phyloP scores from a whole-genome alignment of 331 rosid species.

The Malus hybrid region DNA sequence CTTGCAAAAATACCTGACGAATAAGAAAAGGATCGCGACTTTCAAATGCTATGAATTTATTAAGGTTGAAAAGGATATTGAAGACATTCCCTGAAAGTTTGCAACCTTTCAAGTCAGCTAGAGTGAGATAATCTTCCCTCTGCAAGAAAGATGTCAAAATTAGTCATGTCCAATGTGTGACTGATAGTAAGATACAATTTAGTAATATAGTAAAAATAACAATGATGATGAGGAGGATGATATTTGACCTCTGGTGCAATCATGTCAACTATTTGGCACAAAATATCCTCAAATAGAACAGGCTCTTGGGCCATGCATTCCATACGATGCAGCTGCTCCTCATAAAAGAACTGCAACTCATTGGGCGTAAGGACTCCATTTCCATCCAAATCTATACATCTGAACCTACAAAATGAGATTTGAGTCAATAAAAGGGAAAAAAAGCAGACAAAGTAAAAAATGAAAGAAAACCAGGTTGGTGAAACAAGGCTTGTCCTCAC shows the following conservation, averaged over 20 bases:
- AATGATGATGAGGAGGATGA: neutral
- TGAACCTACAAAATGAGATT: constrained; percentile 57
- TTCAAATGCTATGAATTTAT: constrained; percentile 93
- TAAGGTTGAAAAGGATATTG: constrained; percentile 91
- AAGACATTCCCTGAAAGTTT: constrained; percentile 90
- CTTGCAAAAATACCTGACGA: constrained; percentile 62
- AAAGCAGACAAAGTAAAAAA: neutral
- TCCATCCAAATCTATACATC: constrained; percentile 94
- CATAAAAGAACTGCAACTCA: constrained; percentile 94
- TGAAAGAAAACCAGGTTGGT: neutral
- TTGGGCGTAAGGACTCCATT: constrained; percentile 84
- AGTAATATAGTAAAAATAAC: neutral
- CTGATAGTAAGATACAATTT: neutral
- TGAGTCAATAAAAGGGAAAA: constrained; percentile 6
- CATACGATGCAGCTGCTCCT: constrained; percentile 98
- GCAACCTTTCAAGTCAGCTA: constrained; percentile 80
- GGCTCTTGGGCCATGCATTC: constrained; percentile 99
- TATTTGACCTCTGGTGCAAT: constrained; percentile 62
- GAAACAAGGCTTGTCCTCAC: neutral
- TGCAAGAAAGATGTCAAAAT: constrained; percentile 25
- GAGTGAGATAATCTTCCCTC: constrained; percentile 63
- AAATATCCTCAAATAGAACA: constrained; percentile 86
- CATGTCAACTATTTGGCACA: constrained; percentile 96
- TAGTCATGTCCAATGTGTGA: constrained; percentile 3
- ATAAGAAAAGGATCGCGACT: constrained; percentile 94